Percentiles rank a stretch among this genome's conserved stretches.
phyloP scores from a whole-genome alignment of 1,284 basidiomycete species.

The Microbotryum intermedium region DNA sequence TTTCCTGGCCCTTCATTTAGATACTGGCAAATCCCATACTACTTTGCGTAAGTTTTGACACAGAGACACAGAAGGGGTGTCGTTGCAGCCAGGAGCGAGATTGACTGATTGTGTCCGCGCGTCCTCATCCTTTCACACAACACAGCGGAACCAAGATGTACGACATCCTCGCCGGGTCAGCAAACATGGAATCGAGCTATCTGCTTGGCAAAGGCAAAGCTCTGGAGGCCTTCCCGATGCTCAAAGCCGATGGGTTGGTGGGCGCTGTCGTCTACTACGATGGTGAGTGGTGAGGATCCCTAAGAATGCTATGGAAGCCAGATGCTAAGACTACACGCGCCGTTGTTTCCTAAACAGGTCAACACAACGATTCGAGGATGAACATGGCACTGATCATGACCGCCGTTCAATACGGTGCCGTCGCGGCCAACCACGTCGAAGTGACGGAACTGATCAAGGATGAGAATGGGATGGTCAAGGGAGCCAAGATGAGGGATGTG shows the following conservation, averaged over 20 bases:
- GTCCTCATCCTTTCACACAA: no score
- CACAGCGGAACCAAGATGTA: constrained; percentile 88
- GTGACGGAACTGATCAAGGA: constrained; percentile 70
- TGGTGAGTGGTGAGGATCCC: constrained; percentile 47
- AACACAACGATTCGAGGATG: constrained; percentile 98
- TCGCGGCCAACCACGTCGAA: constrained; percentile 82
- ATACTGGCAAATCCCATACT: constrained; percentile 96
- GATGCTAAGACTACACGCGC: background rate
- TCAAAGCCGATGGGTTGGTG: constrained; percentile 84
- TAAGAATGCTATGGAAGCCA: background rate
- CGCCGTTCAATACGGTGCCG: constrained; percentile 85
- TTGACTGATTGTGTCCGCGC: no score
- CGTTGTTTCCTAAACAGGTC: constrained; percentile 48
- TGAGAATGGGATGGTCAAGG: constrained; percentile 48
- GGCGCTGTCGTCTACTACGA: constrained; percentile 97
- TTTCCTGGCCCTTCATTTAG: constrained; percentile 48
- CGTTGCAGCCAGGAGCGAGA: no score
- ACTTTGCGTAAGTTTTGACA: constrained; percentile 52
- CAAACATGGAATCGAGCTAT: constrained; percentile 95
- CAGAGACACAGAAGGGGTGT: no score
- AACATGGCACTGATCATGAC: constrained; percentile 90
- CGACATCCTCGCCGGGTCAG: constrained; percentile 85
- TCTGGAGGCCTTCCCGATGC: constrained; percentile 89
- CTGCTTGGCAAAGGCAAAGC: constrained; percentile 89
- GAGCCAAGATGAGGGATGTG: constrained; percentile 70